Conservation (phyloP, 495 filamentous ascomycete species). For the Aspergillus egyptiacus region DNA sequence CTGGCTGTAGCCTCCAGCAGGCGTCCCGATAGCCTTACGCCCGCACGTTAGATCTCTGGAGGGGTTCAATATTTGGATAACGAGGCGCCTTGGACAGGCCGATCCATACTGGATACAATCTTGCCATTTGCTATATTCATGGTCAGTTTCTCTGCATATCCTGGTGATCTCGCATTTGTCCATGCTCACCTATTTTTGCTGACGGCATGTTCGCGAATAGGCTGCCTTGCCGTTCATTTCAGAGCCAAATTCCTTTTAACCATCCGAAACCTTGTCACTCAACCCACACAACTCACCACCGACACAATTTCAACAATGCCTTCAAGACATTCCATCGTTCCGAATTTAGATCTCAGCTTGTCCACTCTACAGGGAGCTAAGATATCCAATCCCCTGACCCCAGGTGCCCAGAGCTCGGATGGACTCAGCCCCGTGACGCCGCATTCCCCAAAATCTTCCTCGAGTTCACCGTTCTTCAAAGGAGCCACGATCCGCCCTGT, state of each 20-base stretch:
- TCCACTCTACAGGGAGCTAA: conserved; percentile 33
- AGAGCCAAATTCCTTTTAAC: neutral
- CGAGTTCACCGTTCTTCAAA: conserved; percentile 39
- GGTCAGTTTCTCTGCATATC: conserved; percentile 1
- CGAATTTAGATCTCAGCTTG: conserved; percentile 41
- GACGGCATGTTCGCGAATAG: neutral
- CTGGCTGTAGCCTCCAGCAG: neutral
- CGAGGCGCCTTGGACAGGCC: neutral
- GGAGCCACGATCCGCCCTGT: conserved; percentile 43
- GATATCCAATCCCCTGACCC: conserved; percentile 32
- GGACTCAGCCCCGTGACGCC: conserved; percentile 40
- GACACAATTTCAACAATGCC: conserved; percentile 30
- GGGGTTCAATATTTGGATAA: neutral
- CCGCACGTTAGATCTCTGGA: neutral
- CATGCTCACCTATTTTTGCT: neutral
- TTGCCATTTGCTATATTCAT: conserved; percentile 4
- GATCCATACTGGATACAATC: neutral
- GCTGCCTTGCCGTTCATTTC: neutral
- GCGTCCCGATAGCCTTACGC: neutral
- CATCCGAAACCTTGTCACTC: neutral
- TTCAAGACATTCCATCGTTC: conserved; percentile 35
- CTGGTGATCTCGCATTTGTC: neutral
- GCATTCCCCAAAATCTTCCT: conserved; percentile 38
- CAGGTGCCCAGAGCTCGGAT: conserved; percentile 36
- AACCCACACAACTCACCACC: neutral